A percentile compares a stretch with the other conserved stretches of the same genome.
These are phyloP conservation scores for Chlorella sp. DNA, from an alignment of 139 green algal genomes.

Conservation along the genomic window DNA sequence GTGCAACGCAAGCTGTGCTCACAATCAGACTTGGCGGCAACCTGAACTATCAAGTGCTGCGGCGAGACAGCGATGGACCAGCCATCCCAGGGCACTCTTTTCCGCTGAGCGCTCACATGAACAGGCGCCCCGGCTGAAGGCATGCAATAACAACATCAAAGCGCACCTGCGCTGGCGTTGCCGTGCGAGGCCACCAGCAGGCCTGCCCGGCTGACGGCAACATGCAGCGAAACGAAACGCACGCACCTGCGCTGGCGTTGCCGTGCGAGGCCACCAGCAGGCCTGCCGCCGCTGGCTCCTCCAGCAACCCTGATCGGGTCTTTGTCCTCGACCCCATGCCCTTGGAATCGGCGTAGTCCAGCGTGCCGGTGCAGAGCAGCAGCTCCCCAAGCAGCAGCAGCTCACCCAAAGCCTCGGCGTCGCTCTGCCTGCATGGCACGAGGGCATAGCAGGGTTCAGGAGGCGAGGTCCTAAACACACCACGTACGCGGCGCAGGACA, in stretches of 20 bases:
- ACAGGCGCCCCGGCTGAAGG: no score
- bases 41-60: not conserved
- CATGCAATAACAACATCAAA: not conserved
- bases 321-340: not conserved
- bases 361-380: not conserved
- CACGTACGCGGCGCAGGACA: no score
- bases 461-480: no score
- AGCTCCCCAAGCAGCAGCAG: not conserved
- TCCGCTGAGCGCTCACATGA: no score
- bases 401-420: not conserved
- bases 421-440: not conserved
- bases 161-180: not conserved
- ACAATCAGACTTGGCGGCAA: not conserved
- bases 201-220: not conserved
- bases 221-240: no score
- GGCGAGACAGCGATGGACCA: not conserved
- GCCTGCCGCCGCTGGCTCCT: not conserved
- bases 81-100: no score
- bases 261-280: not conserved
- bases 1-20: not conserved
- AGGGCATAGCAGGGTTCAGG: not conserved
- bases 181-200: not conserved
- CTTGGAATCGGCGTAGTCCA: not conserved
- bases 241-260: not conserved
- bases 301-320: not conserved